Percentiles rank a stretch among this genome's conserved stretches.
phyloP scores from a whole-genome alignment of 148 eudicot genomes.

The Salicornia ramosissima region DNA sequence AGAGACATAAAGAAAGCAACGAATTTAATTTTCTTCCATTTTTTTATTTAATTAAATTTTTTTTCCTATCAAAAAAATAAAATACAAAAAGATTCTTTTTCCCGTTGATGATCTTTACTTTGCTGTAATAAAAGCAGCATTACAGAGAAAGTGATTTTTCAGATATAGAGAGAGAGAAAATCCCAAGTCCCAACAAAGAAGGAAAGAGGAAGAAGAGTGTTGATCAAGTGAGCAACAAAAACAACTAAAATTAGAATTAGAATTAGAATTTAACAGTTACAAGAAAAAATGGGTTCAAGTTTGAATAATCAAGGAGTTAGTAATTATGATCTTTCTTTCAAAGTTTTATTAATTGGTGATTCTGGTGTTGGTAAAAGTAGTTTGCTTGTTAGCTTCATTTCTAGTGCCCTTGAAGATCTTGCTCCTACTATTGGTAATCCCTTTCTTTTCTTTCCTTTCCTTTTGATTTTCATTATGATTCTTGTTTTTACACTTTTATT shows the following conservation, averaged over 20 bases:
- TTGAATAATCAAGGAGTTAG: constrained; percentile 34
- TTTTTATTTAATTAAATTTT: background rate
- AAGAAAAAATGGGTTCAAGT: constrained; percentile 18
- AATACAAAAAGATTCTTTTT: background rate
- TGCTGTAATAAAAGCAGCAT: background rate
- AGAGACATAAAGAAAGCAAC: background rate
- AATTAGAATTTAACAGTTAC: background rate
- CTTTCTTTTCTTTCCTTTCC: background rate
- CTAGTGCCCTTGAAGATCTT: constrained; percentile 56
- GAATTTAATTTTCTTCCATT: background rate
- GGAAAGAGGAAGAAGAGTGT: background rate
- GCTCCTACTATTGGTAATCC: constrained; percentile 81
- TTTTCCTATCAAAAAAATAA: background rate
- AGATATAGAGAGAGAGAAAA: background rate
- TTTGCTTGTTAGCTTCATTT: constrained; percentile 59
- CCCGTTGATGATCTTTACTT: background rate
- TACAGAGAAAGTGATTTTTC: background rate
- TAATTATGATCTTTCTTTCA: constrained; percentile 64
- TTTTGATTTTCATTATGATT: no score
- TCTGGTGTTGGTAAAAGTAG: constrained; percentile 78
- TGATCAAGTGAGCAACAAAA: background rate
- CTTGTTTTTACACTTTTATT: background rate
- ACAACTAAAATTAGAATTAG: background rate
- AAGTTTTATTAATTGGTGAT: constrained; percentile 72
- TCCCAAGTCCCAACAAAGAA: background rate